These are phyloP conservation scores for Vigna radiata DNA, from an alignment of 306 rosid species.

Conservation along the genomic window DNA sequence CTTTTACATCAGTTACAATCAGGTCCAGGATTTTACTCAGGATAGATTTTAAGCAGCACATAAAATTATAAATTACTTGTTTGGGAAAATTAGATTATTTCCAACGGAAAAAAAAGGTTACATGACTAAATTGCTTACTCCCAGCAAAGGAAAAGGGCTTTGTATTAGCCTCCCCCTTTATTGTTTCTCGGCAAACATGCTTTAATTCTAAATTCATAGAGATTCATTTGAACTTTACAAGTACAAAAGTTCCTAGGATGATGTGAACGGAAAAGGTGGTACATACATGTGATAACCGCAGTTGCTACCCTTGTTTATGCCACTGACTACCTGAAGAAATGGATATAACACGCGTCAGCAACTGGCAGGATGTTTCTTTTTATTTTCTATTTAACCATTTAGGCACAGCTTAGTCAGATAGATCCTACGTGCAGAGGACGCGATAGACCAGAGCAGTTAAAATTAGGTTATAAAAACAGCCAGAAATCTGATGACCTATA, in stretches of 20 bases:
- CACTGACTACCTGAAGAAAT: conserved; percentile 80
- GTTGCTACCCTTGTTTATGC: conserved; percentile 96
- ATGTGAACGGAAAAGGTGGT: not conserved
- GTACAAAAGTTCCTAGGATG: conserved; percentile 10
- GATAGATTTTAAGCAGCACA: not conserved
- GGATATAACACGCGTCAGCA: conserved; percentile 37
- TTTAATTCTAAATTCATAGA: not conserved
- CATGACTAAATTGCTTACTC: conserved; percentile 18
- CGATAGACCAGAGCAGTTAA: not conserved
- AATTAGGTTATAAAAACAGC: conserved; percentile 7
- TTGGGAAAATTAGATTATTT: not conserved
- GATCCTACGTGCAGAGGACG: conserved; percentile 4
- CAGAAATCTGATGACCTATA: not conserved
- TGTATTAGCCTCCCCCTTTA: conserved; percentile 15
- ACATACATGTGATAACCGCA: conserved; percentile 87
- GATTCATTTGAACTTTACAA: conserved; percentile 20
- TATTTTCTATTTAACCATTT: not conserved
- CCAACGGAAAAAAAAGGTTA: not conserved
- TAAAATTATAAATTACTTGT: not conserved
- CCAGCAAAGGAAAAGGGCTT: conserved; percentile 14
- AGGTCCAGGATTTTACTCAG: not conserved
- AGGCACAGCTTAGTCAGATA: conserved; percentile 7
- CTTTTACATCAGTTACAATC: conserved; percentile 15
- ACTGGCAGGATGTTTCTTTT: conserved; percentile 25
- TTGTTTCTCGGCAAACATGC: not conserved